A percentile compares a stretch with the other conserved stretches of the same genome.
These are phyloP conservation scores for Bacterosira constricta DNA, from an alignment of 108 stramenopile genomes.

Conservation along the genomic window DNA sequence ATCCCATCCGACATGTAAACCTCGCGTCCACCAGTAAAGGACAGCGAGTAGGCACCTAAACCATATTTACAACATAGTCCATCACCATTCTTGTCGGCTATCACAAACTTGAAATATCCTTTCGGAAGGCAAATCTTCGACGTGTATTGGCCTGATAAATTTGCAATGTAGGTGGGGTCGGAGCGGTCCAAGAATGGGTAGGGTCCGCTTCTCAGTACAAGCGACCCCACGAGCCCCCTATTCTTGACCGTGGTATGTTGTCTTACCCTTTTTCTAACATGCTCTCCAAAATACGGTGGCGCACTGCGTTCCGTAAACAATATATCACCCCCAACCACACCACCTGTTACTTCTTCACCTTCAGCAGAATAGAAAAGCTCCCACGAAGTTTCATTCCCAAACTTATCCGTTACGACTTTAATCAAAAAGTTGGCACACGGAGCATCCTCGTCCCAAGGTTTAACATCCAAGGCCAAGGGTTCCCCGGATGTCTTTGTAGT, in stretches of 20 bases:
- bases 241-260: too few relatives aligned
- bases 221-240: not conserved
- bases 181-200: not conserved
- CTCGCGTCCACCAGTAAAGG: not conserved
- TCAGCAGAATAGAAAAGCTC: not conserved
- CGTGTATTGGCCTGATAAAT: not conserved
- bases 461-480: not conserved
- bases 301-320: too few relatives aligned
- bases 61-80: conserved; percentile 23
- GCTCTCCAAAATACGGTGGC: too few relatives aligned
- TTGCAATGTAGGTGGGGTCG: not conserved
- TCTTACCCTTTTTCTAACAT: too few relatives aligned
- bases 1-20: not conserved
- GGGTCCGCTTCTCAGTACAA: not conserved
- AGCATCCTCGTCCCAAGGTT: not conserved
- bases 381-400: conserved; percentile 24
- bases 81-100: conserved; percentile 12
- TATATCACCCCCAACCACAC: too few relatives aligned
- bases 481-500: too few relatives aligned
- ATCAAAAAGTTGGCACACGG: not conserved
- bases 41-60: conserved; percentile 8
- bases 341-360: not conserved
- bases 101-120: conserved; percentile 19
- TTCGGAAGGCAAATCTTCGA: not conserved
- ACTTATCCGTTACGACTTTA: not conserved